Evolutionary conservation across 2,329 filamentous ascomycete species (phyloP).

Genomic region (Fusarium coffeatum): DNA sequence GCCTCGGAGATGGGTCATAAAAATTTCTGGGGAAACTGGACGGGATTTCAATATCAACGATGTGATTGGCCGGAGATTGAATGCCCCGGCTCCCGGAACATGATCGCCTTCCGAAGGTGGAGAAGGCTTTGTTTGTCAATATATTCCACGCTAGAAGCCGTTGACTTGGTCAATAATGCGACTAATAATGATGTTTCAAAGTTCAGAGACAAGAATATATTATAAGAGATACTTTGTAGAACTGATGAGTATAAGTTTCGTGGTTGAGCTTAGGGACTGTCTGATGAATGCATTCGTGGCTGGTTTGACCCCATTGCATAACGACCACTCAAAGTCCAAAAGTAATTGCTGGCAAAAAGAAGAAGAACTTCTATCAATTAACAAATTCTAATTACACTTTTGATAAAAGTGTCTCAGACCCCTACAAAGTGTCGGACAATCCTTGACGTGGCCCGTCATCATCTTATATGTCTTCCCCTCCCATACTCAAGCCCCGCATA

Average conservation of each 20-base stretch:
- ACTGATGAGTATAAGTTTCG: not conserved
- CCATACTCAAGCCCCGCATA: constrained; percentile 12
- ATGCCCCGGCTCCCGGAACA: constrained; percentile 3
- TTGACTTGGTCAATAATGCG: not conserved
- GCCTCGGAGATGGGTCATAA: constrained; percentile 34
- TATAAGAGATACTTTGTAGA: not conserved
- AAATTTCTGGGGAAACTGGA: constrained; percentile 24
- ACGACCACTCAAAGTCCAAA: not conserved
- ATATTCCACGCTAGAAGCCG: not conserved
- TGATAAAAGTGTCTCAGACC: not conserved
- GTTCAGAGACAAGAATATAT: not conserved
- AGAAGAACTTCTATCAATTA: not conserved
- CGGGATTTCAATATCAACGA: constrained; percentile 13
- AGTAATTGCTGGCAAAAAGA: not conserved
- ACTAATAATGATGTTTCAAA: not conserved
- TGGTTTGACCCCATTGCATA: not conserved
- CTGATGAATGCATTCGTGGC: not conserved
- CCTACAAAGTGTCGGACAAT: not conserved
- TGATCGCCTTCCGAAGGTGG: constrained; percentile 29
- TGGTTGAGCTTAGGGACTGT: not conserved
- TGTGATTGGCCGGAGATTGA: constrained; percentile 18
- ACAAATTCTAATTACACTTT: not conserved
- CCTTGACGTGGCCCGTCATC: not conserved
- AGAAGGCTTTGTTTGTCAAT: not conserved
- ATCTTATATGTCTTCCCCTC: not conserved